A percentile compares a stretch with the other conserved stretches of the same genome.
These are phyloP conservation scores for Phanerochaete sordida DNA, from an alignment of 768 basidiomycete species.

Conservation along the genomic window DNA sequence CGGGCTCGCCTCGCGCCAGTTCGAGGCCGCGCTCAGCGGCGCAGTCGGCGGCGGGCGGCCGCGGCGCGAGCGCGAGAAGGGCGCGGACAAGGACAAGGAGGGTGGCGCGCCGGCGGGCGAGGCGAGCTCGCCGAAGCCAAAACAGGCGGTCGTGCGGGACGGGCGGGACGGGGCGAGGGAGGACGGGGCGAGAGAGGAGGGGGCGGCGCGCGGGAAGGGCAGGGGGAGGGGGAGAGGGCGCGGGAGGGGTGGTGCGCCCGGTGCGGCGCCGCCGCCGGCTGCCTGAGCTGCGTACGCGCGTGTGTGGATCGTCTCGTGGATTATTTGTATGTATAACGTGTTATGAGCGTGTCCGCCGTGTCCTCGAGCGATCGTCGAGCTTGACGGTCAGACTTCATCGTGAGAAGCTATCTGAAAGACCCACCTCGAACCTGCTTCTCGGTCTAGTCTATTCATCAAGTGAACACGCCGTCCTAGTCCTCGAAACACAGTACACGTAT, in stretches of 20 bases:
- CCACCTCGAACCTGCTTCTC: no score
- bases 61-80: conserved; percentile 36
- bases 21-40: conserved; percentile 69
- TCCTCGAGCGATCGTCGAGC: no score
- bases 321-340: no score
- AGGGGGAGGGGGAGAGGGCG: conserved; percentile 21
- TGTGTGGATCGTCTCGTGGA: no score
- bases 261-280: background rate
- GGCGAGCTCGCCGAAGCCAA: background rate
- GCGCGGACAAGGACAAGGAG: conserved; percentile 14
- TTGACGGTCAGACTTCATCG: no score
- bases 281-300: no score
- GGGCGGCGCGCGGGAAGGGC: conserved; percentile 7
- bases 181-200: conserved; percentile 16
- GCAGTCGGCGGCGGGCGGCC: conserved; percentile 34
- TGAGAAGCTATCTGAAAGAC: no score
- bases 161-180: conserved; percentile 14
- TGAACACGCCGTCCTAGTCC: no score
- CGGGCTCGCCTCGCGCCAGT: conserved; percentile 62
- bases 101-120: background rate
- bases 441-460: no score
- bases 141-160: background rate
- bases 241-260: conserved; percentile 2
- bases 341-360: no score
- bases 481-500: background rate